Conservation (phyloP, 1,284 basidiomycete species). For the Schizopora paradoxa region DNA sequence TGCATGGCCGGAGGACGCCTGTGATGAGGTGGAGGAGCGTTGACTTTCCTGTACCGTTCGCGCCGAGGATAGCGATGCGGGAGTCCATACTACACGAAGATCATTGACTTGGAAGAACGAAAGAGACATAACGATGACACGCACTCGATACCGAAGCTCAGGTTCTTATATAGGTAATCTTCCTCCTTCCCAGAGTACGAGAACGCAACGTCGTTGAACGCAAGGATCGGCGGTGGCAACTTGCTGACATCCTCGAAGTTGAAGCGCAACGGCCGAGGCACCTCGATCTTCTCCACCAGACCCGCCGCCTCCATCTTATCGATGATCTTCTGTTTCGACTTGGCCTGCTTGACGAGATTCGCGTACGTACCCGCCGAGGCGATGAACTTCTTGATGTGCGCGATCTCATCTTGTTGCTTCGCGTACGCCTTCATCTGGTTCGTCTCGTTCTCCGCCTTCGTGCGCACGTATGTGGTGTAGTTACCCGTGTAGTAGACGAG, state of each 20-base stretch:
- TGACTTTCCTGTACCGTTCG: conserved; percentile 98
- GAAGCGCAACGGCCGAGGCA: conserved; percentile 47
- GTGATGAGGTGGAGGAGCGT: conserved; percentile 96
- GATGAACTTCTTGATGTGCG: conserved; percentile 64
- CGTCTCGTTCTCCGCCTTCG: conserved; percentile 62
- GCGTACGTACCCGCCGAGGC: conserved; percentile 66
- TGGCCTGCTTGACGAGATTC: conserved; percentile 68
- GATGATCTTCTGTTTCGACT: conserved; percentile 70
- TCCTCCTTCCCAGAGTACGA: conserved; percentile 54
- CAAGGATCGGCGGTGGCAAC: conserved; percentile 63
- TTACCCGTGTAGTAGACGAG: conserved; percentile 60
- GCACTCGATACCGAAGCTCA: conserved; percentile 55
- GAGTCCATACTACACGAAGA: conserved; percentile 76
- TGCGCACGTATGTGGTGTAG: conserved; percentile 62
- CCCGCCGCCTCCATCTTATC: conserved; percentile 74
- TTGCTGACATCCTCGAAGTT: conserved; percentile 62
- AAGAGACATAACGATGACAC: conserved; percentile 16
- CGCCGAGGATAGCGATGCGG: conserved; percentile 94
- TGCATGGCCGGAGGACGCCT: conserved; percentile 70
- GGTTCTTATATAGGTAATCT: conserved; percentile 56
- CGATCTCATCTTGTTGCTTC: conserved; percentile 67
- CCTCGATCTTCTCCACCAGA: conserved; percentile 50
- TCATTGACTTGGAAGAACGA: neutral
- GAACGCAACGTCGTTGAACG: conserved; percentile 65
- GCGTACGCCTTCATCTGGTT: conserved; percentile 70